A percentile compares a stretch with the other conserved stretches of the same genome.
Conservation (phyloP, 1,284 basidiomycete genomes). For the Ganoderma multipileum region DNA sequence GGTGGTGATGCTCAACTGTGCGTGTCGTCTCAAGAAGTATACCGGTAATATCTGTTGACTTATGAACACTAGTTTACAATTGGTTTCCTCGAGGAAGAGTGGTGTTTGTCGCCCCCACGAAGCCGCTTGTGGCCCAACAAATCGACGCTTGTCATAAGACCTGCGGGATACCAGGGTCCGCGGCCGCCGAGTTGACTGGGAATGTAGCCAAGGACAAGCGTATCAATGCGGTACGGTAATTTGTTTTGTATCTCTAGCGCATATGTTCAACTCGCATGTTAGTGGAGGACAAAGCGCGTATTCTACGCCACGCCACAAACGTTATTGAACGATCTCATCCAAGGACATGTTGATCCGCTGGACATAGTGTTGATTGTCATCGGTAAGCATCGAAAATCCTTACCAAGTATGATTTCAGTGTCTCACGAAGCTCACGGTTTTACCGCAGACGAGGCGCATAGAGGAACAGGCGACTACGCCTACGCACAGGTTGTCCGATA, state of each 20-base stretch:
- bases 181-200: slow-evolving; percentile 91
- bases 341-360: slow-evolving; percentile 76
- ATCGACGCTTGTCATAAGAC: slow-evolving; percentile 92
- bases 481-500: slow-evolving; percentile 91
- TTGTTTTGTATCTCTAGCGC: slow-evolving; percentile 1
- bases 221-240: slow-evolving; percentile 63
- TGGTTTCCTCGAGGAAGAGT: slow-evolving; percentile 97
- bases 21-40: slow-evolving; percentile 34
- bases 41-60: background rate
- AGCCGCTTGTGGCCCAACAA: slow-evolving; percentile 95
- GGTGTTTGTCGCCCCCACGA: slow-evolving; percentile 95
- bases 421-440: slow-evolving; percentile 3
- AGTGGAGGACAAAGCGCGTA: slow-evolving; percentile 90
- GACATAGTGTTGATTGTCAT: slow-evolving; percentile 87
- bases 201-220: slow-evolving; percentile 59
- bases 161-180: slow-evolving; percentile 91
- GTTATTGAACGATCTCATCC: slow-evolving; percentile 85
- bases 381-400: slow-evolving; percentile 49
- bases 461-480: slow-evolving; percentile 92
- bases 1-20: slow-evolving; percentile 95
- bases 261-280: background rate
- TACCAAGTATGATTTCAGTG: background rate
- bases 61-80: slow-evolving; percentile 69
- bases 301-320: slow-evolving; percentile 99
- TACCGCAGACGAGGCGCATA: slow-evolving; percentile 91